A percentile compares a stretch with the other conserved stretches of the same genome.
Conservation (phyloP, 2,329 filamentous ascomycete species). For the Fusarium torreyae region DNA sequence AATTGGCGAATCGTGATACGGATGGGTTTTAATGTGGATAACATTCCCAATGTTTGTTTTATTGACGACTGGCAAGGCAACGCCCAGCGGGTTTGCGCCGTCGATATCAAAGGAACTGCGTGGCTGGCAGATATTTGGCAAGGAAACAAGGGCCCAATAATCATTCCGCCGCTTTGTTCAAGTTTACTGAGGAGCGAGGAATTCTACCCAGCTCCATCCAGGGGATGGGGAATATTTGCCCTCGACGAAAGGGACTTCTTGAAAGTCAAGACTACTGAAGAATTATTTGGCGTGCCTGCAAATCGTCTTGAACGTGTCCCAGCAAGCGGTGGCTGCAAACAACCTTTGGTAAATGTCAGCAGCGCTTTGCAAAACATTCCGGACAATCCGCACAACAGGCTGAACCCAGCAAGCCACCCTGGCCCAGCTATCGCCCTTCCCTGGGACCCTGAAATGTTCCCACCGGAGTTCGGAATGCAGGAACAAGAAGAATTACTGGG, state of each 20-base stretch:
- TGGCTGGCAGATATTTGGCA: conserved; percentile 71
- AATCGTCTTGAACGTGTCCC: conserved; percentile 40
- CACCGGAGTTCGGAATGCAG: conserved; percentile 21
- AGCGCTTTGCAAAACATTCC: conserved; percentile 47
- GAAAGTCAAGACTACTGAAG: conserved; percentile 52
- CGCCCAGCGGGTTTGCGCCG: conserved; percentile 65
- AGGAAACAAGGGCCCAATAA: conserved; percentile 46
- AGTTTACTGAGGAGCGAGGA: conserved; percentile 51
- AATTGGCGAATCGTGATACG: conserved; percentile 67
- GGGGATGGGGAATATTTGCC: conserved; percentile 67
- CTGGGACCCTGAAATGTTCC: conserved; percentile 31
- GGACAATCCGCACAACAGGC: conserved; percentile 51
- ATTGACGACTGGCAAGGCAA: conserved; percentile 61
- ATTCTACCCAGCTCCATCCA: conserved; percentile 48
- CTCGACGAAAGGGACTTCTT: conserved; percentile 63
- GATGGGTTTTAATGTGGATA: conserved; percentile 58
- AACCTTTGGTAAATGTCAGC: conserved; percentile 49
- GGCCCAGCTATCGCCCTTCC: conserved; percentile 20
- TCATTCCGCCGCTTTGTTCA: conserved; percentile 46
- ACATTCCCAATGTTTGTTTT: conserved; percentile 70
- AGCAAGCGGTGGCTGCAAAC: conserved; percentile 25
- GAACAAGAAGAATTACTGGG: conserved; percentile 30
- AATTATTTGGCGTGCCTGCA: conserved; percentile 53
- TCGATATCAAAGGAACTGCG: conserved; percentile 65
- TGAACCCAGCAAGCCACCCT: conserved; percentile 7